Percentiles rank a stretch among this genome's conserved stretches.
phyloP scores from a whole-genome alignment of 495 filamentous ascomycete genomes.

The Penicillium pulvis region DNA sequence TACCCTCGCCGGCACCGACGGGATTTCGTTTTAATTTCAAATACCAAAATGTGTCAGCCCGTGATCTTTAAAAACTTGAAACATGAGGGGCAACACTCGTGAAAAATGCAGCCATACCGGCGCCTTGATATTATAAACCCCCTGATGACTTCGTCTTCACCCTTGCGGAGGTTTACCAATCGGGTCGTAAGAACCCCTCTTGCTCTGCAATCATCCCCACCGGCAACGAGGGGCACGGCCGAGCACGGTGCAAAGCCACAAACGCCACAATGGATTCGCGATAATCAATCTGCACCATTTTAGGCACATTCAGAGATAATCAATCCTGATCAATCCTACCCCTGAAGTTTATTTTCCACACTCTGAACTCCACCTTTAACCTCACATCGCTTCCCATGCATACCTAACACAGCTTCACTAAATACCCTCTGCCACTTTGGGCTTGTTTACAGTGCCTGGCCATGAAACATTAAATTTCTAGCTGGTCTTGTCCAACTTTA shows the following conservation, averaged over 20 bases:
- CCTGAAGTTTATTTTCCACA: background rate
- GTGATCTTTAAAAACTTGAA: background rate
- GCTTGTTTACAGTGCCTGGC: no score
- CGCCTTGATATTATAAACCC: background rate
- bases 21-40: constrained; percentile 1
- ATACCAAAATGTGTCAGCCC: constrained; percentile 2
- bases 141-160: background rate
- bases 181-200: background rate
- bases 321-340: background rate
- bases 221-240: background rate
- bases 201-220: background rate
- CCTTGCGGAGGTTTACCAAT: background rate
- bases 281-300: background rate
- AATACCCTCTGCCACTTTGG: background rate
- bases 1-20: background rate
- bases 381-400: background rate
- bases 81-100: background rate
- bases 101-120: background rate
- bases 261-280: background rate
- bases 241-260: background rate
- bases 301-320: background rate
- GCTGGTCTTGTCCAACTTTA: no score
- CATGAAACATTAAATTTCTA: no score
- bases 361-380: background rate
- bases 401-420: background rate